Conservation (phyloP, 139 green algal genomes). For the Eudorina sp. region DNA sequence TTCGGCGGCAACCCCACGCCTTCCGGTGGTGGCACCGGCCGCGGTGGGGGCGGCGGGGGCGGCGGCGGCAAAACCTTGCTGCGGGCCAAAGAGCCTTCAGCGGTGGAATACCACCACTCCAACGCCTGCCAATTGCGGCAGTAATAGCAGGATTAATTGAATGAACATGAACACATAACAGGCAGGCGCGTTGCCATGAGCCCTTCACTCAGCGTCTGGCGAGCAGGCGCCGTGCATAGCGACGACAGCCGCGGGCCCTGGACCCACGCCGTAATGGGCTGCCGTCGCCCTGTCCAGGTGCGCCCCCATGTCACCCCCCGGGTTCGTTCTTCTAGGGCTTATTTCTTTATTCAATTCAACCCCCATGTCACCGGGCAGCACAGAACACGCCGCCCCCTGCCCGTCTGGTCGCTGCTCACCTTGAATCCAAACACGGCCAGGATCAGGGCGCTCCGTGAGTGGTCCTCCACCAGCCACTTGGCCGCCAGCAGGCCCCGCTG, state of each 20-base stretch:
- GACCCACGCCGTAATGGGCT: too few relatives aligned
- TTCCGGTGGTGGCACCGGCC: constrained; percentile 52
- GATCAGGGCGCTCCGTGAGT: constrained; percentile 80
- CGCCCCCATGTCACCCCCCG: too few relatives aligned
- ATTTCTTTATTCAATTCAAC: too few relatives aligned
- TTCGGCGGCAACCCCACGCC: constrained; percentile 83
- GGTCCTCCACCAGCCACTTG: constrained; percentile 63
- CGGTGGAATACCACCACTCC: constrained; percentile 96
- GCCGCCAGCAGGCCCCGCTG: constrained; percentile 48
- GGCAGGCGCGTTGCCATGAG: too few relatives aligned
- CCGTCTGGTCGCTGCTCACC: constrained; percentile 49
- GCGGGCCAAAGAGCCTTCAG: constrained; percentile 77
- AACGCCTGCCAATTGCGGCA: constrained; percentile 58
- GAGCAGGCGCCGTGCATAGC: too few relatives aligned
- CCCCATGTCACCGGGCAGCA: neutral
- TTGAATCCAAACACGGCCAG: constrained; percentile 94
- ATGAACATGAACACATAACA: too few relatives aligned
- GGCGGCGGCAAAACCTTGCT: constrained; percentile 67
- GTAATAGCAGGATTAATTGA: too few relatives aligned
- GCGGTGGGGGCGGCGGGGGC: constrained; percentile 73
- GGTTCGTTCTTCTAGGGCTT: too few relatives aligned
- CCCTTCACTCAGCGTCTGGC: too few relatives aligned
- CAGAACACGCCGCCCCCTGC: neutral
- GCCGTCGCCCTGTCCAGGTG: too few relatives aligned
- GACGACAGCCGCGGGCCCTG: too few relatives aligned